Conservation (phyloP, 2,329 filamentous ascomycete species). For the Aspergillus jensenii region DNA sequence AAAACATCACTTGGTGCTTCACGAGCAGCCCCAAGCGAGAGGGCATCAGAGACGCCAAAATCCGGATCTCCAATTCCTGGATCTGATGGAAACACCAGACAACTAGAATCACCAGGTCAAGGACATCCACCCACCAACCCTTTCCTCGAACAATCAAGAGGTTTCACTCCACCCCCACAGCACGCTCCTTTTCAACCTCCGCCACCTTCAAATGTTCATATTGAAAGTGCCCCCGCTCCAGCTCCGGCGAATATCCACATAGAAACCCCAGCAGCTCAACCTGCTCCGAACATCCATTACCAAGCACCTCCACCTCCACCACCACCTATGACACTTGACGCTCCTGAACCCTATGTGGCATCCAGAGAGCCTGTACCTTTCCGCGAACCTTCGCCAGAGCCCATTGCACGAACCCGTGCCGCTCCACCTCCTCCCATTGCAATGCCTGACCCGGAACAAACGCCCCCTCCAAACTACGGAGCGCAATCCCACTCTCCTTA, state of each 20-base stretch:
- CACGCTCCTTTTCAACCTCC: not conserved
- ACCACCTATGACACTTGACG: not conserved
- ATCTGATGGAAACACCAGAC: not conserved
- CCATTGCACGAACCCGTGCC: slow-evolving; percentile 10
- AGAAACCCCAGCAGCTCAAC: not conserved
- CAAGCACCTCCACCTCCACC: not conserved
- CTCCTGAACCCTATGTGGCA: not conserved
- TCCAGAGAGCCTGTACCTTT: not conserved
- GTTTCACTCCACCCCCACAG: not conserved
- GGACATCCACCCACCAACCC: slow-evolving; percentile 11
- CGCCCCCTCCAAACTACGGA: slow-evolving; percentile 58
- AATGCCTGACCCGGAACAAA: slow-evolving; percentile 46
- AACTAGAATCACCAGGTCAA: not conserved
- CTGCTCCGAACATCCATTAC: slow-evolving; percentile 2
- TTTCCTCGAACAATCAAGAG: slow-evolving; percentile 11
- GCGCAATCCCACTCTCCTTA: slow-evolving; percentile 55
- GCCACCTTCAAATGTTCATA: slow-evolving; percentile 5
- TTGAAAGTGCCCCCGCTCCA: not conserved
- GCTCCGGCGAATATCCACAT: slow-evolving; percentile 9
- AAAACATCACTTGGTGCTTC: not conserved
- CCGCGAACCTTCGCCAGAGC: not conserved
- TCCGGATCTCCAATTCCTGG: not conserved
- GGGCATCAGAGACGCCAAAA: not conserved
- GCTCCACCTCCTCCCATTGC: slow-evolving; percentile 52
- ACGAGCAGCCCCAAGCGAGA: not conserved